Conservation (phyloP, 768 basidiomycete genomes). For the Pulveroboletus sp. region DNA sequence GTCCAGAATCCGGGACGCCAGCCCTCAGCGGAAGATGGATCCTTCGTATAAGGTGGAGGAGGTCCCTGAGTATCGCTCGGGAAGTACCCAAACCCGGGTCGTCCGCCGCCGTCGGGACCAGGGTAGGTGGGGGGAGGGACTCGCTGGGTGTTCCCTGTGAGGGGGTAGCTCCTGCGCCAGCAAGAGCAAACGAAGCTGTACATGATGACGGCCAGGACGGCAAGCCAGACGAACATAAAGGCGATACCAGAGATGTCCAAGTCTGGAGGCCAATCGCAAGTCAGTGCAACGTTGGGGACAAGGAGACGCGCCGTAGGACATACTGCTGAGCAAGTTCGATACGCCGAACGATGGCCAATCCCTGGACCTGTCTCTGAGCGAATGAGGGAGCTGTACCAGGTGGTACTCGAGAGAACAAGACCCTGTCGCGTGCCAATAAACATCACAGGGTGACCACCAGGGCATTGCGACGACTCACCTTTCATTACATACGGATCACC, state of each 20-base stretch:
- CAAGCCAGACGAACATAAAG: conserved; percentile 56
- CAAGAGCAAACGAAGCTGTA: conserved; percentile 61
- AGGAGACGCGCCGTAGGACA: not conserved
- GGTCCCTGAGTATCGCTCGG: conserved; percentile 46
- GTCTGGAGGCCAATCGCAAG: conserved; percentile 28
- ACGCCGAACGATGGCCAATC: conserved; percentile 8
- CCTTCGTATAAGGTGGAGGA: conserved; percentile 54
- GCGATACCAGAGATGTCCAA: conserved; percentile 44
- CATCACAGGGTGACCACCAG: too few relatives aligned
- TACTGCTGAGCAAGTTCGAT: conserved; percentile 21
- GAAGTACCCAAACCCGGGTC: conserved; percentile 44
- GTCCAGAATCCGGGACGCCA: conserved; percentile 84
- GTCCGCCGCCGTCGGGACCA: conserved; percentile 15
- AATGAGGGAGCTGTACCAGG: conserved; percentile 61
- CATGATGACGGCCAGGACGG: conserved; percentile 45
- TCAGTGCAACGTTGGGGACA: not conserved
- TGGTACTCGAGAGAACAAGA: conserved; percentile 86
- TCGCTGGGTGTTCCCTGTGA: conserved; percentile 30
- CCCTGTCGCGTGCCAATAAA: conserved; percentile 38
- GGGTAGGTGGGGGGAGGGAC: conserved; percentile 30
- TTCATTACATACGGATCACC: conserved; percentile 84
- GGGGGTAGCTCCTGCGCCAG: conserved; percentile 29
- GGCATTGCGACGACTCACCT: conserved; percentile 41
- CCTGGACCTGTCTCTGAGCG: conserved; percentile 19
- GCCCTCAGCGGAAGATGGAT: conserved; percentile 27